Evolutionary conservation across 768 basidiomycete genomes (phyloP).

Genomic region (Podaxis rugospora): DNA sequence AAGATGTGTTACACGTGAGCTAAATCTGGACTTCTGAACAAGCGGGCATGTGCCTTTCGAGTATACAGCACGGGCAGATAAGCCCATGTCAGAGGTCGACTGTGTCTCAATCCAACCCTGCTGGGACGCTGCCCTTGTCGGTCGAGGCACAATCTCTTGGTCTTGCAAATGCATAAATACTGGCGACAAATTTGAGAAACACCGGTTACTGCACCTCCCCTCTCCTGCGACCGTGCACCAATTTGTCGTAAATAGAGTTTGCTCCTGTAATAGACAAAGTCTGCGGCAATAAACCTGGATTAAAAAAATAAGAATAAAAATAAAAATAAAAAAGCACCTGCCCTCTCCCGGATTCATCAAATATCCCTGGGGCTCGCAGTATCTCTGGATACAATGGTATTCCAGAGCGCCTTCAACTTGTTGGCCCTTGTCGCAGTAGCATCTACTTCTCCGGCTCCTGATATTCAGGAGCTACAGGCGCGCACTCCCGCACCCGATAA

Average conservation of each 20-base stretch:
- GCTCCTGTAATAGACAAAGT: too few species aligned
- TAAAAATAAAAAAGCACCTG: too few species aligned
- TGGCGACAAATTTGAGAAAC: background rate
- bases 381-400: background rate
- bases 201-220: background rate
- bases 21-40: background rate
- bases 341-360: background rate
- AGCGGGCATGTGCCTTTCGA: background rate
- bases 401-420: background rate
- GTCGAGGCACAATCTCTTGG: background rate
- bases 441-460: background rate
- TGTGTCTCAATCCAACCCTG: background rate
- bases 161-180: background rate
- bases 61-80: background rate
- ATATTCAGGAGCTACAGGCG: conserved; percentile 2
- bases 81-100: background rate
- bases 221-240: too few species aligned
- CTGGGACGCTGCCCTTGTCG: background rate
- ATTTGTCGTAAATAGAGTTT: too few species aligned
- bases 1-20: background rate
- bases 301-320: too few species aligned
- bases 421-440: background rate
- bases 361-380: background rate
- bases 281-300: too few species aligned
- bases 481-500: conserved; percentile 33